These are phyloP conservation scores for Neurospora sp. DNA, from an alignment of 495 filamentous ascomycete species.

Conservation along the genomic window DNA sequence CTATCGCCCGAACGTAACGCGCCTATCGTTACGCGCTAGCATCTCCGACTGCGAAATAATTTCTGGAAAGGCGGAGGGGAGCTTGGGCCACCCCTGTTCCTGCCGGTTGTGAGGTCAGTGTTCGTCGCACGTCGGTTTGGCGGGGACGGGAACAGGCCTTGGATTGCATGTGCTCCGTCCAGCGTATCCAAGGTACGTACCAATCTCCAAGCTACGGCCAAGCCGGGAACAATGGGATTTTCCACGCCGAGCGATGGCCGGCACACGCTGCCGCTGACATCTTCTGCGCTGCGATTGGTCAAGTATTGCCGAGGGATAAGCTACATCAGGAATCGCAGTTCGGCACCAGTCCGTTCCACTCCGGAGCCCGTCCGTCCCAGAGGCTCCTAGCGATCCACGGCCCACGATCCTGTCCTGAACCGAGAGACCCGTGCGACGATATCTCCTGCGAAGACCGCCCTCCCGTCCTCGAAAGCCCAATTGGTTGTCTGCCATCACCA, in stretches of 20 bases:
- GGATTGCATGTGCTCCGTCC: neutral
- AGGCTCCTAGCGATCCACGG: neutral
- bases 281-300: neutral
- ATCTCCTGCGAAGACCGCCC: neutral
- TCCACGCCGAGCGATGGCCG: neutral
- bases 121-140: neutral
- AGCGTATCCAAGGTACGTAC: neutral
- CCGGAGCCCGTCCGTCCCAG: neutral
- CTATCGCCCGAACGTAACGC: neutral
- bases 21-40: neutral
- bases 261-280: neutral
- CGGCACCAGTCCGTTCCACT: neutral
- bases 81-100: conserved; percentile 1
- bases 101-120: neutral
- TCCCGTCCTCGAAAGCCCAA: neutral
- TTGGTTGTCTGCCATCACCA: neutral
- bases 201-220: neutral
- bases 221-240: neutral
- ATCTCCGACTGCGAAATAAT: neutral
- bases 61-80: neutral
- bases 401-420: neutral
- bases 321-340: neutral
- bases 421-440: neutral
- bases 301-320: neutral
- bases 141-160: neutral